Evolutionary conservation across 768 basidiomycete genomes (phyloP), one percentile per base, ranked within the genome.

Genomic region (Podaxis sp.): DNA sequence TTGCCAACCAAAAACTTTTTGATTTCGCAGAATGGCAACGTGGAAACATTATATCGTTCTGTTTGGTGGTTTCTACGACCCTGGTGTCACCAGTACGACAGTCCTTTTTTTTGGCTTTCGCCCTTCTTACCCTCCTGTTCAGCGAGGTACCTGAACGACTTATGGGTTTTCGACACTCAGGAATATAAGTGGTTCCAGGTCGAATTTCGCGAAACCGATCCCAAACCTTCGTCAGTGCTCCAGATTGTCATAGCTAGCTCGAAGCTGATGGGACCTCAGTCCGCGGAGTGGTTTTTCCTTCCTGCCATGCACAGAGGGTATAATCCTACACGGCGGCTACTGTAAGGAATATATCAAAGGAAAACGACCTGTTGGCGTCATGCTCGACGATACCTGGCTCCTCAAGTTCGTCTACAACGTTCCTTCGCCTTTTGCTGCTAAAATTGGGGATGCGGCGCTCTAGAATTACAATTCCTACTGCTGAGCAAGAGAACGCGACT

Each of bases 1-100:
- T 26, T 36, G 33, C 62, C 60, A n/a, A n/a, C 36, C 30, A 64
- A 17, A 17, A 5, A 22, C 36, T 49, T 46, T 59, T 64, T 36
- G 36, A 33, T 24, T 36, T 40, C n/a, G 28, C 53, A 91, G 91
- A 38, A 94, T 95, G 92, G 89, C 89, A 0, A 77, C 90, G 49
- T 96, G 91, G 91, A 96, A 96, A 70, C 90, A 96, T 57, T 86
- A 82, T 60, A 84, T 96, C 28, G 81, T 96, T 40, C 78, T 96
- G 0, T 97, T 96, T 70, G 95, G 94, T 4, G 95, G 94, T 0
- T 96, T 96, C 72, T 89, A 92, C 65, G 93, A 96, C 70, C 90
- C 91, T 1, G 94, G 95, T 2, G 77, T 91, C 52, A 86, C 85
- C 49, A 96, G 91, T 92, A 67, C 53, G 84, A 65, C 20, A 28